Evolutionary conservation across 805 yeast genomes (phyloP).

Genomic region (Myxozyma melibiosi): DNA sequence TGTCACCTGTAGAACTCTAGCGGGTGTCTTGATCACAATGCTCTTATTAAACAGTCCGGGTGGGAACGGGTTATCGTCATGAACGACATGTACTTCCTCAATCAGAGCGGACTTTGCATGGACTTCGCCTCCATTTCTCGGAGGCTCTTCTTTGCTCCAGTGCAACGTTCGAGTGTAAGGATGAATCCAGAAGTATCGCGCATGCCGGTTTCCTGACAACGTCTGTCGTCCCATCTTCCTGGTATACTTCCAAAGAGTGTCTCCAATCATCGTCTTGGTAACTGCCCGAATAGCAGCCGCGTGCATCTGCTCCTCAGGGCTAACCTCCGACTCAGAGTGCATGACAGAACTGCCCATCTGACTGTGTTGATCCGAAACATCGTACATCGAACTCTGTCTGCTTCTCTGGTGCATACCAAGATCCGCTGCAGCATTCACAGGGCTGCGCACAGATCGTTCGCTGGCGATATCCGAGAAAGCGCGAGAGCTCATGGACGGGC

Average conservation of each 20-base stretch:
- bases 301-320: slow-evolving; percentile 37
- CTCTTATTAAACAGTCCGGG: slow-evolving; percentile 86
- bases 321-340: not conserved
- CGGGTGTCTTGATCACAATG: slow-evolving; percentile 70
- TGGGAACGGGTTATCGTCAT: slow-evolving; percentile 84
- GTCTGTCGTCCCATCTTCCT: slow-evolving; percentile 66
- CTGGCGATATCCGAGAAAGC: not conserved
- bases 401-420: not conserved
- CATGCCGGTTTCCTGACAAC: slow-evolving; percentile 80
- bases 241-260: slow-evolving; percentile 81
- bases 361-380: not conserved
- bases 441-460: slow-evolving; percentile 1
- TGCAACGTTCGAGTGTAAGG: slow-evolving; percentile 89
- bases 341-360: not conserved
- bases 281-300: slow-evolving; percentile 79
- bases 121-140: slow-evolving; percentile 54
- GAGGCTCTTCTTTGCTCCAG: slow-evolving; percentile 86
- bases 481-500: not conserved
- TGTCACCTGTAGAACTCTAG: slow-evolving; percentile 71
- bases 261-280: slow-evolving; percentile 93
- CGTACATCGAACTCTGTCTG: not conserved
- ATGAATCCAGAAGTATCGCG: slow-evolving; percentile 93
- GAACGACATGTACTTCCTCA: slow-evolving; percentile 72
- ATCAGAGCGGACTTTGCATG: slow-evolving; percentile 82
- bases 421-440: not conserved